Percentiles rank a stretch among this genome's conserved stretches.
Conservation (phyloP, 106 monocot genomes). For the Platanthera guangdongensis region DNA sequence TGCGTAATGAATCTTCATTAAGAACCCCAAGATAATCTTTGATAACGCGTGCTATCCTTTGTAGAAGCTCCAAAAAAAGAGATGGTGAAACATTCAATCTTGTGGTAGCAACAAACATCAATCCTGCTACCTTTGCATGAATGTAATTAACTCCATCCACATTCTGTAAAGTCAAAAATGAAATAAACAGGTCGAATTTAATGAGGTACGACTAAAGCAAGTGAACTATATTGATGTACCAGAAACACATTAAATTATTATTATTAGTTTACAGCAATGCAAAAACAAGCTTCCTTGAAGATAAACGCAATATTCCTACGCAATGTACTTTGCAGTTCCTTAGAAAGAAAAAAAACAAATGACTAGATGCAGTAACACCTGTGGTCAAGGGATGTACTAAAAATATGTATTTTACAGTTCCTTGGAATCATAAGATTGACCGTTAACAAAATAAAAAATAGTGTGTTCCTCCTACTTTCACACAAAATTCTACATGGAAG, state of each 20-base stretch:
- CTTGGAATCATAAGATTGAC: neutral
- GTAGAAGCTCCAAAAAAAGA: conserved; percentile 87
- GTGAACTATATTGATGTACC: neutral
- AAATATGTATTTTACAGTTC: neutral
- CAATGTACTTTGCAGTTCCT: neutral
- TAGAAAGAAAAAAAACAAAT: neutral
- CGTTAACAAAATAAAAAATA: neutral
- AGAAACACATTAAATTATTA: neutral
- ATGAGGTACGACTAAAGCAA: neutral
- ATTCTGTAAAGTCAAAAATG: conserved; percentile 47
- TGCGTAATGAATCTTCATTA: conserved; percentile 95
- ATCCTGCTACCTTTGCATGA: conserved; percentile 94
- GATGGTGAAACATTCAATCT: conserved; percentile 89
- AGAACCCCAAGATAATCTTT: conserved; percentile 99
- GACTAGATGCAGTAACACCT: neutral
- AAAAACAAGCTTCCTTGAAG: neutral
- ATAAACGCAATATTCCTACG: neutral
- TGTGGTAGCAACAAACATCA: conserved; percentile 92
- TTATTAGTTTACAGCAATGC: neutral
- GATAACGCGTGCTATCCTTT: conserved; percentile 88
- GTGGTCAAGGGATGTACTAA: neutral
- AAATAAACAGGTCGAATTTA: conserved; percentile 1
- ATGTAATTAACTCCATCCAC: conserved; percentile 97
- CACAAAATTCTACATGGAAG: neutral
- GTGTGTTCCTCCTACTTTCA: too few relatives aligned